Evolutionary conservation across 495 filamentous ascomycete species (phyloP).

Genomic region (Xylaria castorea): DNA sequence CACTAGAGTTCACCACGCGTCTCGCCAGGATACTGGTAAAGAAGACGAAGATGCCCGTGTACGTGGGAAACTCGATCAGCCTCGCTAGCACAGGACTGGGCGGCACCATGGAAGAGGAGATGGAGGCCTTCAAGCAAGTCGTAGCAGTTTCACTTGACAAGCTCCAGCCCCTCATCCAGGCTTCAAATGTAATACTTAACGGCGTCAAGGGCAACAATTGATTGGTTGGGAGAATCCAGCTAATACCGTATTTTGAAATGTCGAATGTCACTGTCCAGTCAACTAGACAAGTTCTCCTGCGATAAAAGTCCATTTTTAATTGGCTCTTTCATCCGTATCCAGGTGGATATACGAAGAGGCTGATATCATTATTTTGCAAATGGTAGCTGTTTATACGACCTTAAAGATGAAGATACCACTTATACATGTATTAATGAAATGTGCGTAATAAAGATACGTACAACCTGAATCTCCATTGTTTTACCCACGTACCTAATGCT

Average conservation of each 20-base stretch:
- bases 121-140: constrained; percentile 80
- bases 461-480: neutral
- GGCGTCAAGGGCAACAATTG: neutral
- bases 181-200: neutral
- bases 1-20: constrained; percentile 83
- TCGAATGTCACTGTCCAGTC: neutral
- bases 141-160: constrained; percentile 71
- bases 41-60: constrained; percentile 72
- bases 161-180: constrained; percentile 40
- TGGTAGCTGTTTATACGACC: neutral
- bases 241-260: neutral
- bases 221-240: neutral
- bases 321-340: too few species aligned
- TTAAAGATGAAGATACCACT: too few species aligned
- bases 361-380: neutral
- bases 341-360: too few species aligned
- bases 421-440: too few species aligned
- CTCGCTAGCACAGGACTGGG: constrained; percentile 71
- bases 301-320: too few species aligned
- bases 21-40: constrained; percentile 82
- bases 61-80: constrained; percentile 81
- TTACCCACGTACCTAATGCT: neutral
- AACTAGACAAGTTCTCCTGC: too few species aligned
- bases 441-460: neutral
- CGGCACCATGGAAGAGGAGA: constrained; percentile 87